These are phyloP conservation scores for Seminavis robusta DNA, from an alignment of 108 stramenopile species.

Conservation along the genomic window DNA sequence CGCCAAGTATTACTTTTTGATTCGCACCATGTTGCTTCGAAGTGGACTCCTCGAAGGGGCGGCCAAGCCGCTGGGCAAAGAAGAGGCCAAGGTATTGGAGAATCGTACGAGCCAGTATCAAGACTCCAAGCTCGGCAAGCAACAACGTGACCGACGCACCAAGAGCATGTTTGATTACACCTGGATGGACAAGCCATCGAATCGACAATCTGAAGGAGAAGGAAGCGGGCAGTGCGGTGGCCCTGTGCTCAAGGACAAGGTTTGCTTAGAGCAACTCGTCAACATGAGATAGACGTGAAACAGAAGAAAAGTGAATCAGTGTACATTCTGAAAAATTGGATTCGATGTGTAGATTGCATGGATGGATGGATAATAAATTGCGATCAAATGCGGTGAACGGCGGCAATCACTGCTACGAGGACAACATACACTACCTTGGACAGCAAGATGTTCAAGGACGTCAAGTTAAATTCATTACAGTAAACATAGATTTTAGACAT, in stretches of 20 bases:
- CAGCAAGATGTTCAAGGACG: too few species aligned
- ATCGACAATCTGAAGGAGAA: not conserved
- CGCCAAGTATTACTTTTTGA: conserved; percentile 96
- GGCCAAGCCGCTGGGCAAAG: conserved; percentile 14
- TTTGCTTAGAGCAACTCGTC: conserved; percentile 44
- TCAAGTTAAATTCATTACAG: too few species aligned
- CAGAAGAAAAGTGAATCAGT: too few species aligned
- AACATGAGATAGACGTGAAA: too few species aligned
- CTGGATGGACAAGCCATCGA: not conserved
- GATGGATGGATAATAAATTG: too few species aligned
- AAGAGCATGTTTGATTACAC: conserved; percentile 22
- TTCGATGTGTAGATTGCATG: too few species aligned
- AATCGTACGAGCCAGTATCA: conserved; percentile 4
- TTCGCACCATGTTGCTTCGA: conserved; percentile 78
- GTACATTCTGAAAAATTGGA: too few species aligned
- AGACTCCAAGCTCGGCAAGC: not conserved
- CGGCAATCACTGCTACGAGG: too few species aligned
- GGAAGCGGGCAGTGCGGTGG: too few species aligned
- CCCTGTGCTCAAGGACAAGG: conserved; percentile 32
- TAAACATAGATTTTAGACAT: too few species aligned
- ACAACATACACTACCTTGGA: too few species aligned
- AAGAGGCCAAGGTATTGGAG: conserved; percentile 8
- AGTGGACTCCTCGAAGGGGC: conserved; percentile 54
- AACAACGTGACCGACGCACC: conserved; percentile 10
- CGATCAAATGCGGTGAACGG: too few species aligned